Evolutionary conservation across 2,329 filamentous ascomycete genomes (phyloP), one percentile per base, ranked within the genome.

Genomic region (Corynespora cassiicola): DNA sequence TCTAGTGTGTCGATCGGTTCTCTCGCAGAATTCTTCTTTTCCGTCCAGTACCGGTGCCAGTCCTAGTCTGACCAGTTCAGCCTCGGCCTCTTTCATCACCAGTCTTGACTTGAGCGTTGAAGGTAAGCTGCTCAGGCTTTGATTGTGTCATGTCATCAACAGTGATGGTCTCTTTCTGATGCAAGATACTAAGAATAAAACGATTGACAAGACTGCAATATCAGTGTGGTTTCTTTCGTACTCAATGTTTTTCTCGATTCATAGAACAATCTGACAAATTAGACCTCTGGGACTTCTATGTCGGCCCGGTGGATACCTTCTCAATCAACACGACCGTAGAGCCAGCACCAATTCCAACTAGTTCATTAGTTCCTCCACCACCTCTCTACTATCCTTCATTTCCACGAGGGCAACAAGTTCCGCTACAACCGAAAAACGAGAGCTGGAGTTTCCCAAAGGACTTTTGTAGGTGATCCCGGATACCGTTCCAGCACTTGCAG

Each of bases 331-430:
- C 52, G n/a, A 57, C 52, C 9, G 50, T 57, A 21, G 26, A 41
- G 12, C 47, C 50, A 4, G 69, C 68, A 6, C 61, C 68, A 10
- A 54, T 69, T 6, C 59, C 68, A 2, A 61, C 60, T 10, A 54
- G 47, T 18, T 65, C 59, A 22, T 50, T 70, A 8, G 51, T 66
- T 10, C 63, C 56, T 6, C 65, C 65, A 8, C 65, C 62, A 27
- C 45, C 60, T 5, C 40, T 66, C 1, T 61, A 61, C 37, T 67
- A 65, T 29, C 43, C 58, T 2, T 45, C 57, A 7, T 66, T 67
- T 28, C 59, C 64, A 2, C 41, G 42, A 6, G 63, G 63, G 17
- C 56, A 54, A 23, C 64, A 66, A 42, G 56, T 56, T 6, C 60
- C 57, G 1, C 29, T 52, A 16, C 41, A 48, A 25, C 11, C 40